Evolutionary conservation across 108 stramenopile species (phyloP), one percentile per base, ranked within the genome.

Genomic region (Cyclostephanos invisitatus): DNA sequence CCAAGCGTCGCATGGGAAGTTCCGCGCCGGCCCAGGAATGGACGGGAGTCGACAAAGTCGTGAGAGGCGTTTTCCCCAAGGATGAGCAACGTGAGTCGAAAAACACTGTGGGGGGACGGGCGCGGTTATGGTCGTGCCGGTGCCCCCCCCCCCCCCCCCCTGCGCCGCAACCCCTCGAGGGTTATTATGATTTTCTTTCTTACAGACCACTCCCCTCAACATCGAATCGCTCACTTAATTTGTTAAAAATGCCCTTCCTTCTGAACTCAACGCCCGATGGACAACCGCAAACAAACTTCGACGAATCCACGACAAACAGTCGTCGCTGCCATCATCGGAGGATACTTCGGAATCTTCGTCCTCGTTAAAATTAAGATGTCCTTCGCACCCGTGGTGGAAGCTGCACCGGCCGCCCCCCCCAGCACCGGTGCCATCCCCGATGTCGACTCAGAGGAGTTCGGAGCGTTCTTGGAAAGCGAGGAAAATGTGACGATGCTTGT

Each of bases 1-100:
- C 85, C 74, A 83, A 80, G 65, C 85, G 92, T 58, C 62, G 55
- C 20, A 91, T 93, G 89, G 89, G 72, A 69, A 64, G 73, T 42
- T 49, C 55, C 14, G 81, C 81, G 5, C 77, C 90, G 60, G 79
- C 87, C 32, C 89, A 86, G 38, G 89, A 91, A 83, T 94, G 93
- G 93, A 83, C 82, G 37, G 93, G 93, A 25, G 84, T 94, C 68
- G 93, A 94, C 64, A 94, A 94, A 72, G 82, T 90, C 40, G 89
- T 94, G 21, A 86, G 93, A 72, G 81, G 73, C 35, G 76, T 81
- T 70, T 89, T 94, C 63, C 93, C 93, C 36, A 64, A 83, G 51
- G 93, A 94, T 72, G 82, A 90, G 46, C 90, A 94, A 67, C 74
- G 93, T 94, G 72, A 83, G 93, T 89, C 14, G 17, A 55, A 42